phyloP scores from a whole-genome alignment of 1,139 yeast species.

The Magnusiomyces paraingens region DNA sequence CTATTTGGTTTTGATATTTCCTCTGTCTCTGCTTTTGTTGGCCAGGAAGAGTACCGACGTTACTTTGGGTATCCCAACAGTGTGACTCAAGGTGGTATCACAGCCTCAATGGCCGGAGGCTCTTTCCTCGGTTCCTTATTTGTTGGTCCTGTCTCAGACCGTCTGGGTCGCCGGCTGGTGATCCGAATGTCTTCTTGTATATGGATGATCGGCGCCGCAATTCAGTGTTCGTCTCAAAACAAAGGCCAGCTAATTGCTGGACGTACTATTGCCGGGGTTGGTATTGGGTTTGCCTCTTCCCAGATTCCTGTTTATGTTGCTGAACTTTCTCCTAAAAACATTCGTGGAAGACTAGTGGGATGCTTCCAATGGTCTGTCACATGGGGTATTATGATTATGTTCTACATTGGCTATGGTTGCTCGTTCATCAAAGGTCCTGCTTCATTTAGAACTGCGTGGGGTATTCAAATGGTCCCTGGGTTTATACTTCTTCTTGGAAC shows the following conservation, averaged over 20 bases:
- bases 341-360: conserved; percentile 64
- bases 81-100: conserved; percentile 74
- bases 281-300: conserved; percentile 66
- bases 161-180: conserved; percentile 67
- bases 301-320: conserved; percentile 67
- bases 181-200: conserved; percentile 67
- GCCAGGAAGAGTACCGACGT: conserved; percentile 54
- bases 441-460: conserved; percentile 67
- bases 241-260: conserved; percentile 68
- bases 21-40: conserved; percentile 78
- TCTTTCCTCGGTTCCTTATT: conserved; percentile 49
- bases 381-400: conserved; percentile 54
- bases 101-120: conserved; percentile 93
- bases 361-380: conserved; percentile 64
- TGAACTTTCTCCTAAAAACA: conserved; percentile 61
- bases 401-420: conserved; percentile 58
- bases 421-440: conserved; percentile 42
- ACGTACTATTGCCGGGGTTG: conserved; percentile 58
- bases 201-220: conserved; percentile 74
- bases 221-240: conserved; percentile 69
- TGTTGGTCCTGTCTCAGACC: conserved; percentile 50
- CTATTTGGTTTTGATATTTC: conserved; percentile 95
- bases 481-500: conserved; percentile 42
- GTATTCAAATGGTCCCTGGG: conserved; percentile 60
- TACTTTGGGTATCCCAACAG: conserved; percentile 32